Evolutionary conservation across 768 basidiomycete species (phyloP), one percentile per base, ranked within the genome.

Genomic region (Termitomyces heimii): DNA sequence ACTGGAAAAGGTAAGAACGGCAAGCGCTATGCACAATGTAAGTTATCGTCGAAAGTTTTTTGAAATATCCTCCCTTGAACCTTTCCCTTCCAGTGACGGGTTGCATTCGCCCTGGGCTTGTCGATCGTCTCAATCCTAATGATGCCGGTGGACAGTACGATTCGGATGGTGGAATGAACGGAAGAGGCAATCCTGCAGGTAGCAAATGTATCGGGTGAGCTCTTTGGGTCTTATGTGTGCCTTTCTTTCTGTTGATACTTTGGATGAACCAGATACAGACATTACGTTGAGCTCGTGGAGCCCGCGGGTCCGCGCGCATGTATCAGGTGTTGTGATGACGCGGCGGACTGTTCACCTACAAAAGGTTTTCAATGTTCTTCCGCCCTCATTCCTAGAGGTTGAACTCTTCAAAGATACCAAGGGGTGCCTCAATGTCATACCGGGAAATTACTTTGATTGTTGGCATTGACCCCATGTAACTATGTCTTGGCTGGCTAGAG

Each of bases 131-230:
- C 32, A 80, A 81, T 63, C 65, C 75, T 3, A 66, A 67, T 44
- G 82, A 84, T 62, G 66, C 64, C 2, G 82, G 82, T 5, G 82
- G 82, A 1, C 81, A 84, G 63, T 84, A 84, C 63, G 82, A 83
- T 64, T 83, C 82, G 20, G 79, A 76, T 58, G 82, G 82, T 22
- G 82, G 82, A 4, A 67, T 59, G 3, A 73, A 70, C 26, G 80
- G 81, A 18, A 63, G 55, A 4, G 82, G 82, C 1, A 83, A 83
- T 62, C 82, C 82, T 4, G 67, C 68, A 42, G 80, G 75, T 4
- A 82, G 80, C 60, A 72, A 35, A 24, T 55, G 53, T 31, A 48
- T 31, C 12, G 29, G 59, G 54, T 22, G 24, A 37, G 50, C 10
- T 5, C 14, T 6, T 2, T 18, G 10, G 0, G 26, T 6, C 24